These are phyloP conservation scores for Ustilago bromivora DNA, from an alignment of 1,284 basidiomycete species.

Conservation along the genomic window DNA sequence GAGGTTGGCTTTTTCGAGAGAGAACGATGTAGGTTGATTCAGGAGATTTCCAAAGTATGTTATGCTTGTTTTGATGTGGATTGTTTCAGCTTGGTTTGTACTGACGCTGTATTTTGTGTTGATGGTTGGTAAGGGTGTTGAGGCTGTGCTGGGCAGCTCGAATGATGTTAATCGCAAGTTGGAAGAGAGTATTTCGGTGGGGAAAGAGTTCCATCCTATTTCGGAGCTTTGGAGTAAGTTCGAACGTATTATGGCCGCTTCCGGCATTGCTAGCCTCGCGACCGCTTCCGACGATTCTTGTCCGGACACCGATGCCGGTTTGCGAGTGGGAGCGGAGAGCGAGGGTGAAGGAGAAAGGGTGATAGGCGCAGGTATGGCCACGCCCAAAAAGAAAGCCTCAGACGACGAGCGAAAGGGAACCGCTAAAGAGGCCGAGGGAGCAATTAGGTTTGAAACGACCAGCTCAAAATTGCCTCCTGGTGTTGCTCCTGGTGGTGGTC, in stretches of 20 bases:
- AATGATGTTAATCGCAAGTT: constrained; percentile 91
- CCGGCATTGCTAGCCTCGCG: constrained; percentile 49
- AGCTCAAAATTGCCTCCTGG: constrained; percentile 22
- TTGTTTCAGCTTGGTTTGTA: background rate
- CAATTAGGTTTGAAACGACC: constrained; percentile 3
- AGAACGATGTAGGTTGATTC: constrained; percentile 25
- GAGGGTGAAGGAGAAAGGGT: background rate
- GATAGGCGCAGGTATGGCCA: background rate
- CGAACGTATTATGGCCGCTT: constrained; percentile 77
- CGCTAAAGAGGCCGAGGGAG: background rate
- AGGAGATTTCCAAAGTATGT: constrained; percentile 43
- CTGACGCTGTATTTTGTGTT: background rate
- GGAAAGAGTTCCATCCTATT: constrained; percentile 90
- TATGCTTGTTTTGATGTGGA: background rate
- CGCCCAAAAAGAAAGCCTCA: background rate
- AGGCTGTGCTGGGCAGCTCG: constrained; percentile 84
- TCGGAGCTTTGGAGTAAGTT: constrained; percentile 87
- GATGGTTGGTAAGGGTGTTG: constrained; percentile 80
- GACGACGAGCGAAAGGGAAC: background rate
- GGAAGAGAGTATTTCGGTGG: constrained; percentile 90
- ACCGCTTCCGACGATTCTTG: background rate
- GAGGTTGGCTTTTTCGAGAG: constrained; percentile 29
- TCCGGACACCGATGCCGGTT: background rate
- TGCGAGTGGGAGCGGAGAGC: background rate
- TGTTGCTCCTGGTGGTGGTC: constrained; percentile 46